Conservation (phyloP, 2,329 filamentous ascomycete genomes). For the Exophiala sideris region DNA sequence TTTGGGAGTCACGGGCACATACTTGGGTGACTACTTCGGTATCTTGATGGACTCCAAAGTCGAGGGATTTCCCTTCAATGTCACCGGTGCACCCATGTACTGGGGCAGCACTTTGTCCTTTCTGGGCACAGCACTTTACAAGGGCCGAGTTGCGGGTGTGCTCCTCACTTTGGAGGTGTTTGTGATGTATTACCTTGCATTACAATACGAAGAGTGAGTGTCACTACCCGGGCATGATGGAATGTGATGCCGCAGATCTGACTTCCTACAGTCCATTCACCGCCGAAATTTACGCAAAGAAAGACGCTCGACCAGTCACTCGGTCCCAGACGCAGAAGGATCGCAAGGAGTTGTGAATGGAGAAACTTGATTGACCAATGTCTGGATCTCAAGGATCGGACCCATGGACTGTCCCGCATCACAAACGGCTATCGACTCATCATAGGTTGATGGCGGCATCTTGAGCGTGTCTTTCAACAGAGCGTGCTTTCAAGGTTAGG, state of each 20-base stretch:
- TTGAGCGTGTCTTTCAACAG: neutral
- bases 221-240: no score
- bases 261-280: conserved; percentile 68
- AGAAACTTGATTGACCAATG: neutral
- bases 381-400: neutral
- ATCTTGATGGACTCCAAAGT: conserved; percentile 96
- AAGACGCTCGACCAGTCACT: conserved; percentile 36
- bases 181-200: conserved; percentile 73
- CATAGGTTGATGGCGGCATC: neutral
- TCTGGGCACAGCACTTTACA: conserved; percentile 78
- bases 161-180: conserved; percentile 72
- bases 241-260: no score
- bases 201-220: conserved; percentile 75
- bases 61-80: conserved; percentile 91
- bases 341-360: conserved; percentile 37
- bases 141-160: conserved; percentile 82
- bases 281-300: conserved; percentile 85
- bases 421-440: neutral
- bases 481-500: no score
- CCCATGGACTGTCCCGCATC: no score
- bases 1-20: conserved; percentile 91
- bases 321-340: conserved; percentile 34
- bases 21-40: conserved; percentile 97
- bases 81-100: conserved; percentile 93
- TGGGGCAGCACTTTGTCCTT: conserved; percentile 91